phyloP scores from a whole-genome alignment of 495 filamentous ascomycete species.

The Margaritispora aquatica region DNA sequence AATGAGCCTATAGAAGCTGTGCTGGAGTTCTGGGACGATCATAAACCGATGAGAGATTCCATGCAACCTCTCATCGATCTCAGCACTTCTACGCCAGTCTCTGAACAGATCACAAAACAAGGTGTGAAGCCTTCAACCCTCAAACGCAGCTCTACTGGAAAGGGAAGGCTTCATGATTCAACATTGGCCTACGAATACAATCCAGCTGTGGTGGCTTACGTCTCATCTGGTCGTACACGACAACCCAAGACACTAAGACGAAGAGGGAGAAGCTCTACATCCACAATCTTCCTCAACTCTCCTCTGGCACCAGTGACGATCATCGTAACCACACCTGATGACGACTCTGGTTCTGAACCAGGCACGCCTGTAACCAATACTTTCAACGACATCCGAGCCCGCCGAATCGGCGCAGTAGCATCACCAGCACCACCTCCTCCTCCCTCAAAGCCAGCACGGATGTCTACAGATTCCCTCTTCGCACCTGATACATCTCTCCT shows the following conservation, averaged over 20 bases:
- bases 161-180: neutral
- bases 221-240: neutral
- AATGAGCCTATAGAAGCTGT: neutral
- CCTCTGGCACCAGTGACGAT: constrained; percentile 14
- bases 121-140: neutral
- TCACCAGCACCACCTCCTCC: neutral
- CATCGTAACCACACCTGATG: constrained; percentile 18
- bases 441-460: neutral
- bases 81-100: neutral
- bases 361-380: neutral
- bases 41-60: neutral
- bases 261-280: constrained; percentile 3
- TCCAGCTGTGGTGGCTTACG: constrained; percentile 5
- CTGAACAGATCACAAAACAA: neutral
- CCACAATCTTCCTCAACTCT: constrained; percentile 12
- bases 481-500: constrained; percentile 1
- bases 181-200: constrained; percentile 4
- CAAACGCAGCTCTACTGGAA: neutral
- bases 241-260: neutral
- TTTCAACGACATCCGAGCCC: constrained; percentile 3
- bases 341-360: neutral
- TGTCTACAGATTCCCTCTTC: neutral
- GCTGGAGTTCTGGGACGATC: neutral
- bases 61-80: neutral
- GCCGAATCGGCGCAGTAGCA: neutral